Evolutionary conservation across 2,329 filamentous ascomycete genomes (phyloP).

Genomic region (Pochonia chlamydosporia): DNA sequence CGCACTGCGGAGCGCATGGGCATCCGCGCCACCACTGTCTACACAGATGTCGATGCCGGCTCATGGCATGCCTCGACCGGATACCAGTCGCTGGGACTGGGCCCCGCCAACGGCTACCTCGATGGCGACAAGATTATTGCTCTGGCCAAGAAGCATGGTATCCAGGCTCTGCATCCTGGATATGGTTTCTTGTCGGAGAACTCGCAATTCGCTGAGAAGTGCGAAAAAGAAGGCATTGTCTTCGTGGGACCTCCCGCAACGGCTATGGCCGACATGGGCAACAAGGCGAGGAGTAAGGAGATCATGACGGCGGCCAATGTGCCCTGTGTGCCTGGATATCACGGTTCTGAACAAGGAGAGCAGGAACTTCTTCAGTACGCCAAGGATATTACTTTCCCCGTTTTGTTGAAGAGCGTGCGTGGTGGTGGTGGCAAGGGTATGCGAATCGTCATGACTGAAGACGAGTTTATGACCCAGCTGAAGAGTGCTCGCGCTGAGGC

Average conservation of each 20-base stretch:
- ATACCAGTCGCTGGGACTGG: slow-evolving; percentile 77
- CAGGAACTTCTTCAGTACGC: slow-evolving; percentile 60
- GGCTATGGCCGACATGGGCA: slow-evolving; percentile 85
- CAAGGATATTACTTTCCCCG: slow-evolving; percentile 60
- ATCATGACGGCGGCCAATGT: slow-evolving; percentile 96
- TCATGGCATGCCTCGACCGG: slow-evolving; percentile 86
- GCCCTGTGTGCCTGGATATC: slow-evolving; percentile 93
- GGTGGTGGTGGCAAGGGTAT: slow-evolving; percentile 84
- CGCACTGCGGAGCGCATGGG: slow-evolving; percentile 82
- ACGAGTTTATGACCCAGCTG: slow-evolving; percentile 66
- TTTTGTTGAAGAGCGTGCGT: slow-evolving; percentile 73
- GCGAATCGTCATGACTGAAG: slow-evolving; percentile 62
- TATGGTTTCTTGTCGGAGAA: slow-evolving; percentile 98
- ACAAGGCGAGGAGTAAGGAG: slow-evolving; percentile 89
- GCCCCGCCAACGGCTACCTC: slow-evolving; percentile 78
- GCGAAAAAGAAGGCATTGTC: slow-evolving; percentile 81
- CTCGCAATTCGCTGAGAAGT: slow-evolving; percentile 79
- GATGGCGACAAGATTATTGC: slow-evolving; percentile 90
- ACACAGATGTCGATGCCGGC: slow-evolving; percentile 82
- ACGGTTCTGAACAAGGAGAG: slow-evolving; percentile 74
- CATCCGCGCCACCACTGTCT: slow-evolving; percentile 89
- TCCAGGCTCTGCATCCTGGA: slow-evolving; percentile 88
- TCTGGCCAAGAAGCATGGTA: slow-evolving; percentile 78
- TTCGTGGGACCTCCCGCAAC: slow-evolving; percentile 88
- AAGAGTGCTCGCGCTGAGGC: slow-evolving; percentile 71